Evolutionary conservation across 2,329 filamentous ascomycete species (phyloP).

Genomic region (Neofusicoccum laricinum): DNA sequence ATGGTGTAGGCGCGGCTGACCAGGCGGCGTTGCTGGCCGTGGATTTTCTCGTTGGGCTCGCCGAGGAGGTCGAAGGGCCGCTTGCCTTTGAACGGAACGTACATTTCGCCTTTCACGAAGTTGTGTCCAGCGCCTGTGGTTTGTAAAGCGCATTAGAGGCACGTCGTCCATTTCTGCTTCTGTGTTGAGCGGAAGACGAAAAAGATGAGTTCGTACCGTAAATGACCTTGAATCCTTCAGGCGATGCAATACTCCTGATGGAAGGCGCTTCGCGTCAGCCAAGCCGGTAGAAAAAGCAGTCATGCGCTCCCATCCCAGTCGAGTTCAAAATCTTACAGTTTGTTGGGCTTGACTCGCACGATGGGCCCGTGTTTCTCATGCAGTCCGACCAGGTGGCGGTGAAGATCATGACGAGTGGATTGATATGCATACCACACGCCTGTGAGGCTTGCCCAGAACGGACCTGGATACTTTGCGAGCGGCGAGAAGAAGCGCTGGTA

Average conservation of each 20-base stretch:
- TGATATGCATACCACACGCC: slow-evolving; percentile 30
- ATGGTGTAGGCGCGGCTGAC: background rate
- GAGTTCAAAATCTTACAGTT: slow-evolving; percentile 50
- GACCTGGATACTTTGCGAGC: slow-evolving; percentile 26
- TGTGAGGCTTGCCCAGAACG: slow-evolving; percentile 26
- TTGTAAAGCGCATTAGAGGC: too few relatives aligned
- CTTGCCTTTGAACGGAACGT: background rate
- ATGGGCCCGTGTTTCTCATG: slow-evolving; percentile 72
- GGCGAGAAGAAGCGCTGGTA: slow-evolving; percentile 23
- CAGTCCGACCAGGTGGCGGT: slow-evolving; percentile 54
- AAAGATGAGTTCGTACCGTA: background rate
- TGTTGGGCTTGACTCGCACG: slow-evolving; percentile 75
- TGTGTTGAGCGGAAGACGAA: background rate
- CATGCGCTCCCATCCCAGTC: too few relatives aligned
- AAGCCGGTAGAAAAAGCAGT: background rate
- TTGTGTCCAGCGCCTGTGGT: background rate
- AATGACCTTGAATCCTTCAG: background rate
- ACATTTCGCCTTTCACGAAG: background rate
- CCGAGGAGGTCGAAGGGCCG: background rate
- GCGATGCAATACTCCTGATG: background rate
- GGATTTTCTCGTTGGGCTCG: background rate
- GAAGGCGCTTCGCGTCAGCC: background rate
- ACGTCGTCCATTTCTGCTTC: background rate
- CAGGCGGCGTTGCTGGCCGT: background rate
- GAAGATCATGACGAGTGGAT: slow-evolving; percentile 31